Conservation (phyloP, 2,329 filamentous ascomycete species). For the Aspergillus intermedius region DNA sequence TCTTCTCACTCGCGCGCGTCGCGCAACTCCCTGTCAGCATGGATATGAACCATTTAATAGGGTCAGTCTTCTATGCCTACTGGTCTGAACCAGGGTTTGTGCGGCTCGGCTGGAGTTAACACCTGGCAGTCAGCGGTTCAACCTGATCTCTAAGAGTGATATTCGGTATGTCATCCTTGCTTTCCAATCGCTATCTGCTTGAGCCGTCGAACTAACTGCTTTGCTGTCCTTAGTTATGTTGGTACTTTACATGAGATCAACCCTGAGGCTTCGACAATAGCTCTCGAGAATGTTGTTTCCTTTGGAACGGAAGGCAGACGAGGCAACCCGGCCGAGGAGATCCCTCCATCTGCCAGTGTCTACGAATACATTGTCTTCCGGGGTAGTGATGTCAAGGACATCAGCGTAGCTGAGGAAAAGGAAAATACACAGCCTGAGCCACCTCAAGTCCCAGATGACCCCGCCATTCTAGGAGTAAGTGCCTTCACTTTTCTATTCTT, state of each 20-base stretch:
- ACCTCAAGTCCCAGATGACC: conserved; percentile 81
- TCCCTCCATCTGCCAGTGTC: conserved; percentile 74
- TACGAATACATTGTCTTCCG: conserved; percentile 99
- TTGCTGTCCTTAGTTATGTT: conserved; percentile 64
- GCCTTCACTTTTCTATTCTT: neutral
- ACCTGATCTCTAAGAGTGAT: conserved; percentile 93
- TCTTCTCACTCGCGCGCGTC: conserved; percentile 20
- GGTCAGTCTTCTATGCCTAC: conserved; percentile 31
- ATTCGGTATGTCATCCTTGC: conserved; percentile 64
- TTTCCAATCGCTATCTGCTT: conserved; percentile 12
- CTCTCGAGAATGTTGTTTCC: conserved; percentile 90
- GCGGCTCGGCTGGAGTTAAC: conserved; percentile 31
- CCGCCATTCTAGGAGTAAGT: conserved; percentile 96
- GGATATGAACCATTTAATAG: conserved; percentile 48
- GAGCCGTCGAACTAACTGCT: conserved; percentile 29
- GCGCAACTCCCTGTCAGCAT: conserved; percentile 32
- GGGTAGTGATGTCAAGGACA: conserved; percentile 95
- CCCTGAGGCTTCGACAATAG: conserved; percentile 92
- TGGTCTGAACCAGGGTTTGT: conserved; percentile 27
- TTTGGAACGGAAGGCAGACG: conserved; percentile 90
- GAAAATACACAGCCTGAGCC: conserved; percentile 67
- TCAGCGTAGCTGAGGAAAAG: conserved; percentile 81
- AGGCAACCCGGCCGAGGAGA: conserved; percentile 70
- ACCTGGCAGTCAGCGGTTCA: conserved; percentile 72
- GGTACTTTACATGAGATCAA: conserved; percentile 97